Percentiles rank a stretch among this genome's conserved stretches.
These are phyloP conservation scores for Thielaviopsis euricoi DNA, from an alignment of 2,329 filamentous ascomycete genomes.

Conservation along the genomic window DNA sequence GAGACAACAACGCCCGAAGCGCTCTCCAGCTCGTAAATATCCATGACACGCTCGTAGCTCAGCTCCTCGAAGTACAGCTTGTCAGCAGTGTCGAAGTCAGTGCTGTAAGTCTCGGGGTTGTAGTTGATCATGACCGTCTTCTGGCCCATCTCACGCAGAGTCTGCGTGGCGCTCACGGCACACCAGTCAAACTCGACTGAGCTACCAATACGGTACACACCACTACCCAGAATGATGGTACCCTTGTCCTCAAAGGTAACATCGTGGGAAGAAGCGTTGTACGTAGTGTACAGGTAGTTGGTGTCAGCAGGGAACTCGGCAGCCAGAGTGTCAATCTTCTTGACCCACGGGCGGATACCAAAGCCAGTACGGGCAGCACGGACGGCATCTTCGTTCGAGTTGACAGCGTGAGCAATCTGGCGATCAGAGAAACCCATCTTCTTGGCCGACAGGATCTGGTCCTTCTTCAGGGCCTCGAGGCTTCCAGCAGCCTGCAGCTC, in stretches of 20 bases:
- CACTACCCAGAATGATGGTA: conserved; percentile 74
- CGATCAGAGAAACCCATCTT: conserved; percentile 95
- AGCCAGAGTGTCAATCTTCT: conserved; percentile 85
- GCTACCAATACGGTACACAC: conserved; percentile 93
- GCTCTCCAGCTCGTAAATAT: conserved; percentile 88
- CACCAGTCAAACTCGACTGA: conserved; percentile 99
- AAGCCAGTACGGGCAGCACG: conserved; percentile 71
- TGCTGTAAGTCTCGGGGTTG: conserved; percentile 66
- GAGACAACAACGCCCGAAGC: conserved; percentile 83
- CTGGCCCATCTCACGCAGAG: conserved; percentile 71
- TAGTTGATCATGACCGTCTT: conserved; percentile 98
- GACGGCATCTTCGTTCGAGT: conserved; percentile 76
- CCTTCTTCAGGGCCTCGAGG: conserved; percentile 71
- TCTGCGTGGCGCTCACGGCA: conserved; percentile 75
- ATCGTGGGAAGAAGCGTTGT: conserved; percentile 89
- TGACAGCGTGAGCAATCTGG: conserved; percentile 79
- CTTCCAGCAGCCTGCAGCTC: conserved; percentile 74
- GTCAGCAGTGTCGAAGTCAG: conserved; percentile 80
- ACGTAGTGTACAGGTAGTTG: conserved; percentile 95
- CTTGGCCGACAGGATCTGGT: conserved; percentile 80
- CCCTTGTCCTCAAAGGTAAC: conserved; percentile 88
- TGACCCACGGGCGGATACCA: conserved; percentile 65
- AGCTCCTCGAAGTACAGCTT: conserved; percentile 94
- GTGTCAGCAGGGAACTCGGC: conserved; percentile 92
- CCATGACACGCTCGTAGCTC: conserved; percentile 94